phyloP scores from a whole-genome alignment of 176 grass and related monocot species.

The Oryza brachyantha region DNA sequence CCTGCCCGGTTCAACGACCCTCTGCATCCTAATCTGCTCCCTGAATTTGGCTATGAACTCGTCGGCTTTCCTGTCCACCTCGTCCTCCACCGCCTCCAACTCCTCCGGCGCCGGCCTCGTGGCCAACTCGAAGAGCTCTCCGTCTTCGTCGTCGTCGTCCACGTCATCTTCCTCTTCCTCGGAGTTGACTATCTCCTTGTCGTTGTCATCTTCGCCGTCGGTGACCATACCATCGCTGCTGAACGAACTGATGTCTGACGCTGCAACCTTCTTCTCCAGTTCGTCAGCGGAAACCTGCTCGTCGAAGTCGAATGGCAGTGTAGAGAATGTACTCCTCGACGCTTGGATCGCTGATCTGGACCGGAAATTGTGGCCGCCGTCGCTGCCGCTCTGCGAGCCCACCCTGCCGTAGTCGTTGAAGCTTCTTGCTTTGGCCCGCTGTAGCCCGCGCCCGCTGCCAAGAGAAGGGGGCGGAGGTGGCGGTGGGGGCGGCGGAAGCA shows the following conservation, averaged over 20 bases:
- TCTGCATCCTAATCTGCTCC: conserved; percentile 89
- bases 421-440: conserved; percentile 33
- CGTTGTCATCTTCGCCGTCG: conserved; percentile 17
- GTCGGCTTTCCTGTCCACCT: conserved; percentile 91
- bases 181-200: neutral
- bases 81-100: conserved; percentile 47
- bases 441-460: neutral
- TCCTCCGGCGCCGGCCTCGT: conserved; percentile 15
- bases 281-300: neutral
- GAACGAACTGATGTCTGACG: conserved; percentile 35
- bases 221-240: conserved; percentile 32
- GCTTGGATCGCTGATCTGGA: conserved; percentile 27
- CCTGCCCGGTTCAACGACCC: conserved; percentile 18
- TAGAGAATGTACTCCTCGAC: neutral
- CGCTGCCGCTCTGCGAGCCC: neutral
- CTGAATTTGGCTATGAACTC: conserved; percentile 97
- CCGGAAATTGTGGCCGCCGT: conserved; percentile 16
- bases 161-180: neutral
- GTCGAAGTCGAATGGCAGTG: neutral
- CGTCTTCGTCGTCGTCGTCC: conserved; percentile 33
- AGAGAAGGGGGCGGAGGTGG: conserved; percentile 1
- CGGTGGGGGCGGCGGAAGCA: conserved; percentile 9
- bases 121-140: conserved; percentile 56
- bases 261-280: conserved; percentile 3
- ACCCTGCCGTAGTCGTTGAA: conserved; percentile 23